Evolutionary conservation across 2,329 filamentous ascomycete genomes (phyloP), one percentile per base, ranked within the genome.

Genomic region (Aphanoascus verrucosus): DNA sequence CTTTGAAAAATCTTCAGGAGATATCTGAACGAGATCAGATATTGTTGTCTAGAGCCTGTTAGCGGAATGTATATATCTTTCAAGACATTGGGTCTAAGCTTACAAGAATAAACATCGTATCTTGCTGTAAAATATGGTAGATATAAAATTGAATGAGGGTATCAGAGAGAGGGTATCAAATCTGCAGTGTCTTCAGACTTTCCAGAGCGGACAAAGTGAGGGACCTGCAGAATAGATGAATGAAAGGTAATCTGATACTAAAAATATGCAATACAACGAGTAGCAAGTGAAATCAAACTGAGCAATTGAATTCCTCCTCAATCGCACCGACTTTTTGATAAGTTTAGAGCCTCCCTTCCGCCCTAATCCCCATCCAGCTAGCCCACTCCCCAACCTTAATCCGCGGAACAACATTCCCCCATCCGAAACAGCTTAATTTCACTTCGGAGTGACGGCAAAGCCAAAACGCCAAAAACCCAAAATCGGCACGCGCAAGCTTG

Each of bases 21-120:
- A 79, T 72, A 98, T 94, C 71, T 94, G 88, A 61, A 98, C 88
- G 62, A 98, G 78, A 74, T 98, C 93, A 62, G 89, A 85, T 62
- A 98, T 83, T 61, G 93, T 95, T 42, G 89, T 93, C 93, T 95
- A 58, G 5, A 14, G 31, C 14, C 23, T 19, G 34, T 43, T 35
- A 53, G 37, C 19, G 46, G 23, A 2, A 11, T 42, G 37, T 7
- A 34, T 47, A 45, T 9, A n/a, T 23, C 15, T 44, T 31, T 5
- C 45, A 34, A 6, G 42, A 64, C 40, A 65, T 63, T 41, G 57
- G 60, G 49, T 56, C 57, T 46, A 12, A 52, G 52, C 14, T 38
- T 61, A 76, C 74, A 53, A 77, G 69, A 53, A 77, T 75, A 60
- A 77, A 77, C 74, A 77, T 77, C 53, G 34, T 63, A 56, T 38